A percentile compares a stretch with the other conserved stretches of the same genome.
phyloP scores from a whole-genome alignment of 2,329 filamentous ascomycete species.

The Monilinia polystroma region DNA sequence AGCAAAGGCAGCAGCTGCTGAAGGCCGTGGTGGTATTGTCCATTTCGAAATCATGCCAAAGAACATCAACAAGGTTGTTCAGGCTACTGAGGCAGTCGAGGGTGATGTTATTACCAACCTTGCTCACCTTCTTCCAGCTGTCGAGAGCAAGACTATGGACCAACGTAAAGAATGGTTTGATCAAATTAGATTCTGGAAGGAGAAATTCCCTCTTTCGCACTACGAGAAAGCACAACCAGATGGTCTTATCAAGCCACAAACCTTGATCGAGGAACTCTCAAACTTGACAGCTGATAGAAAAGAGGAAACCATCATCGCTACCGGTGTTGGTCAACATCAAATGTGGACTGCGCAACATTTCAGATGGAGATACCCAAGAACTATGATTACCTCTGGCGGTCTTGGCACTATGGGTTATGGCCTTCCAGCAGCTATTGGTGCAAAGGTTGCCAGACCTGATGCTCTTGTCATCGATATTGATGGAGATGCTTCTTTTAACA shows the following conservation, averaged over 20 bases:
- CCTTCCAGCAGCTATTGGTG: slow-evolving; percentile 90
- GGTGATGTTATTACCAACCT: slow-evolving; percentile 86
- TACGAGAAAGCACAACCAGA: slow-evolving; percentile 77
- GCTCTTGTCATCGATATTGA: slow-evolving; percentile 83
- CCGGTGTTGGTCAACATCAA: slow-evolving; percentile 95
- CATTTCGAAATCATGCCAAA: slow-evolving; percentile 99
- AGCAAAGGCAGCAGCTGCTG: slow-evolving; percentile 78
- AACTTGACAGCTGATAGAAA: slow-evolving; percentile 78
- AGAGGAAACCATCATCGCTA: slow-evolving; percentile 81
- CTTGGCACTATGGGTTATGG: slow-evolving; percentile 96
- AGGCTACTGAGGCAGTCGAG: slow-evolving; percentile 92
- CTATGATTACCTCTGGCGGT: slow-evolving; percentile 95
- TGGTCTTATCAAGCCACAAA: slow-evolving; percentile 90
- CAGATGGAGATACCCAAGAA: slow-evolving; percentile 86
- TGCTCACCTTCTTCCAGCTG: slow-evolving; percentile 67
- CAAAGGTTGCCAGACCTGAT: slow-evolving; percentile 74
- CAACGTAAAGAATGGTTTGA: slow-evolving; percentile 82
- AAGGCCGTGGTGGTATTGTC: slow-evolving; percentile 88
- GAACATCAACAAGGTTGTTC: slow-evolving; percentile 99
- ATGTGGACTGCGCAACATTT: slow-evolving; percentile 99
- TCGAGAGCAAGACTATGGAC: slow-evolving; percentile 60
- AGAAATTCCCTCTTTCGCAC: slow-evolving; percentile 77
- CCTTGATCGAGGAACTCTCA: slow-evolving; percentile 86
- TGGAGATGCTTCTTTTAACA: slow-evolving; percentile 97
- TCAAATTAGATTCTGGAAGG: slow-evolving; percentile 89